Percentiles rank a stretch among this genome's conserved stretches.
These are phyloP conservation scores for Phytophthora litchii DNA, from an alignment of 352 stramenopile species.

Conservation along the genomic window DNA sequence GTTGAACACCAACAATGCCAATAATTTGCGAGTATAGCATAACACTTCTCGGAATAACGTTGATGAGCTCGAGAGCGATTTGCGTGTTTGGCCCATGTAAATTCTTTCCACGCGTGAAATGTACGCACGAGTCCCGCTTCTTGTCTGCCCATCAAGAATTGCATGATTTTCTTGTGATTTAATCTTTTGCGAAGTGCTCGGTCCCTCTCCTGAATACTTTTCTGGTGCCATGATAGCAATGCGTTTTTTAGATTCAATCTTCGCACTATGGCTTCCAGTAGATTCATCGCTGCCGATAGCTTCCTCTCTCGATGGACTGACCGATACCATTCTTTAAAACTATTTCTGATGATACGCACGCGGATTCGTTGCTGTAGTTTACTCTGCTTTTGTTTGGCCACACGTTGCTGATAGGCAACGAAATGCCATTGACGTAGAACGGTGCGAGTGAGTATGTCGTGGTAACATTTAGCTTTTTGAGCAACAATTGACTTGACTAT, in stretches of 20 bases:
- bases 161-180: conserved; percentile 41
- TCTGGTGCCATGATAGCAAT: conserved; percentile 16
- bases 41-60: conserved; percentile 11
- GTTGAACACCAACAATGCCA: conserved; percentile 22
- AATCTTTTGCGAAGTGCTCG: conserved; percentile 19
- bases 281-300: conserved; percentile 1
- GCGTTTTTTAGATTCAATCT: conserved; percentile 7
- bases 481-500: conserved; percentile 10
- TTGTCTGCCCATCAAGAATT: conserved; percentile 43
- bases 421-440: conserved; percentile 21
- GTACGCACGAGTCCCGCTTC: conserved; percentile 27
- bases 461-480: conserved; percentile 10
- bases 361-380: conserved; percentile 20
- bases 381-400: conserved; percentile 21
- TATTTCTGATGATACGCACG: not conserved
- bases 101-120: conserved; percentile 42
- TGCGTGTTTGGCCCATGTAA: not conserved
- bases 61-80: conserved; percentile 9
- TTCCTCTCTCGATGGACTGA: conserved; percentile 14
- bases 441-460: conserved; percentile 9
- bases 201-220: conserved; percentile 15
- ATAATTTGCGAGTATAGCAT: conserved; percentile 1
- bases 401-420: not conserved
- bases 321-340: conserved; percentile 19
- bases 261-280: conserved; percentile 1